Evolutionary conservation across 106 monocot genomes (phyloP).

Genomic region (Dioscorea alata): DNA sequence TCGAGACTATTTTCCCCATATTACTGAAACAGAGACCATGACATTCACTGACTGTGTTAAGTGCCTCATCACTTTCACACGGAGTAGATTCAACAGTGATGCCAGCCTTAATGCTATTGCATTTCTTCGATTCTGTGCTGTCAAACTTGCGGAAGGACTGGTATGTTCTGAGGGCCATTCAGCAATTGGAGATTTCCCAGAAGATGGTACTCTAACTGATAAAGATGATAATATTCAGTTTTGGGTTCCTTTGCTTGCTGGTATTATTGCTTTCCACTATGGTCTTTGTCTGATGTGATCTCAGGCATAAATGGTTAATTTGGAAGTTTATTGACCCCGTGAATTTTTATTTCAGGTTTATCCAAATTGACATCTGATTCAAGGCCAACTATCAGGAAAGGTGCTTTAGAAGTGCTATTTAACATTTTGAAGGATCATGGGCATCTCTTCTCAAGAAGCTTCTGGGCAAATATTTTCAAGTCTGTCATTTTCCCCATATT

Average conservation of each 20-base stretch:
- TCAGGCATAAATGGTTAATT: too few species aligned
- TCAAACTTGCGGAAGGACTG: constrained; percentile 90
- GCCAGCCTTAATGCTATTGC: constrained; percentile 99
- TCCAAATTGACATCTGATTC: constrained; percentile 90
- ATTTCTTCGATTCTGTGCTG: constrained; percentile 98
- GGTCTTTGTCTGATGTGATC: too few species aligned
- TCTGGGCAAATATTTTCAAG: constrained; percentile 74
- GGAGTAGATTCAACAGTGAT: constrained; percentile 88
- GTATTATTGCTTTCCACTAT: constrained; percentile 21
- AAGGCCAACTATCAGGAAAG: constrained; percentile 70
- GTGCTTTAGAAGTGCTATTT: constrained; percentile 90
- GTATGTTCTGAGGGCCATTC: constrained; percentile 47
- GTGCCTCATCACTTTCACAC: constrained; percentile 85
- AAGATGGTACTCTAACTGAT: constrained; percentile 26
- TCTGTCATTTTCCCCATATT: constrained; percentile 86
- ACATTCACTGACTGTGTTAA: constrained; percentile 96
- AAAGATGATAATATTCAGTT: constrained; percentile 79
- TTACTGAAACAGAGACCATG: constrained; percentile 94
- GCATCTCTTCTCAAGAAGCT: constrained; percentile 61
- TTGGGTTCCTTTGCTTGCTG: constrained; percentile 91
- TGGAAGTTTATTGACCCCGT: too few species aligned
- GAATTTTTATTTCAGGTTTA: constrained; percentile 53
- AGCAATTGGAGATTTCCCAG: constrained; percentile 32
- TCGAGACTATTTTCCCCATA: constrained; percentile 93
- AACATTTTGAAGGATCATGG: constrained; percentile 97